Evolutionary conservation across 164 flowering plant genomes (phyloP), one percentile per base, ranked within the genome.

Genomic region (Echeveria elegans): DNA sequence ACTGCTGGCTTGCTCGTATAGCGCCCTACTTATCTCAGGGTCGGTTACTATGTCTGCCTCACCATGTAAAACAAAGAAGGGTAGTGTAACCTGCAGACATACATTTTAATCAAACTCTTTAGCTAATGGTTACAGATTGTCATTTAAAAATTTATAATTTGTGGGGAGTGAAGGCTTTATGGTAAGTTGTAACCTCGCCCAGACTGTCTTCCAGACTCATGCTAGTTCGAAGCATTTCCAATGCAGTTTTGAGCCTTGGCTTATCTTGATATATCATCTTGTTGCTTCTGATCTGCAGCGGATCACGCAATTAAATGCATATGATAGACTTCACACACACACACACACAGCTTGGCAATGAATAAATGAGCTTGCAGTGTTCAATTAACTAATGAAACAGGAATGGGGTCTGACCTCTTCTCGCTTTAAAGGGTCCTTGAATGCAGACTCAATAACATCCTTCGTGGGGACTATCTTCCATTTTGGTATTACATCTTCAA

Each of bases 381-480:
- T 3, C 2, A 36, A 32, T 63, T 1, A 87, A 10, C 18, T 34
- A n/a, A 21, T 23, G 40, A 21, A 21, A 63, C 15, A 32, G 43
- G 43, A 34, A 31, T 23, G 52, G 32, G 21, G n/a, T 0, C 28
- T 61, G 0, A 90, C 97, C 90, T 84, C 88, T 80, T 92, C 97
- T 36, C 99, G 74, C 75, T 92, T 95, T 36, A 81, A 52, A 4
- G 96, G 96, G 73, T 92, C 97, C 72, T 95, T 89, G 78, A 92
- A 95, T 63, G 97, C 92, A 0, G 97, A 74, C 59, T 94, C 85
- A 30, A 94, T 94, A 29, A 94, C 95, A 66, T 94, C 97, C 68
- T 85, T 94, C 1, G 89, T 75, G 8, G 99, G 99, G 34, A 94
- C 99, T 14, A 94, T 89, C 76, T 91, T 94, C 99, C 99, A 95